phyloP scores from a whole-genome alignment of 192 early-diverging fungal species.

The Rhizoclosmatium sp. region DNA sequence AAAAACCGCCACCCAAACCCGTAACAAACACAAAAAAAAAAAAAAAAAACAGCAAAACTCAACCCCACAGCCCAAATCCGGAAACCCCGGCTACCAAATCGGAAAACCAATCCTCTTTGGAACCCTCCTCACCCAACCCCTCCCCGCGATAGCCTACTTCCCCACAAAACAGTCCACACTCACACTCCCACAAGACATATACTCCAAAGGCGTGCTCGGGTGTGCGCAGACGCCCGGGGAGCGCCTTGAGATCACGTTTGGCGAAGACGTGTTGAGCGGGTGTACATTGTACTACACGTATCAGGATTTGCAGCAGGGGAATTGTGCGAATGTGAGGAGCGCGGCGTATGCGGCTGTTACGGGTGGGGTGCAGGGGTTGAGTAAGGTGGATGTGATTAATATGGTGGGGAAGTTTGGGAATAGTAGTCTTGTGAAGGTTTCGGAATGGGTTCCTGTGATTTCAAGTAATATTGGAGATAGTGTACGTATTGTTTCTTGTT shows the following conservation, averaged over 20 bases:
- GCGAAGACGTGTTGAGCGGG: conserved; percentile 38
- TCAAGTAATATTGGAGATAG: not conserved
- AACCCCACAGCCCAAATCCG: conserved; percentile 23
- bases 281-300: conserved; percentile 47
- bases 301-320: conserved; percentile 47
- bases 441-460: conserved; percentile 13
- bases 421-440: conserved; percentile 6
- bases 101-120: conserved; percentile 41
- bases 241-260: conserved; percentile 36
- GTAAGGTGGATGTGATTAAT: conserved; percentile 17
- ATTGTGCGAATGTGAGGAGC: conserved; percentile 27
- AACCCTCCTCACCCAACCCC: conserved; percentile 17
- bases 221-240: conserved; percentile 42
- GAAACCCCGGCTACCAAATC: conserved; percentile 46
- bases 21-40: conserved; percentile 4
- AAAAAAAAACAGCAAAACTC: conserved; percentile 3
- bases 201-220: conserved; percentile 53
- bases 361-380: not conserved
- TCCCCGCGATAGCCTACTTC: conserved; percentile 34
- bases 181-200: conserved; percentile 53
- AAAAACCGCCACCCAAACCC: too few relatives aligned
- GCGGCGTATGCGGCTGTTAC: conserved; percentile 10
- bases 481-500: conserved; percentile 2
- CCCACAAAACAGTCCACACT: conserved; percentile 13
- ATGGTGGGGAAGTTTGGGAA: conserved; percentile 20